Evolutionary conservation across 2,329 filamentous ascomycete species (phyloP), one percentile per base, ranked within the genome.

Genomic region (Colletotrichum tabaci): DNA sequence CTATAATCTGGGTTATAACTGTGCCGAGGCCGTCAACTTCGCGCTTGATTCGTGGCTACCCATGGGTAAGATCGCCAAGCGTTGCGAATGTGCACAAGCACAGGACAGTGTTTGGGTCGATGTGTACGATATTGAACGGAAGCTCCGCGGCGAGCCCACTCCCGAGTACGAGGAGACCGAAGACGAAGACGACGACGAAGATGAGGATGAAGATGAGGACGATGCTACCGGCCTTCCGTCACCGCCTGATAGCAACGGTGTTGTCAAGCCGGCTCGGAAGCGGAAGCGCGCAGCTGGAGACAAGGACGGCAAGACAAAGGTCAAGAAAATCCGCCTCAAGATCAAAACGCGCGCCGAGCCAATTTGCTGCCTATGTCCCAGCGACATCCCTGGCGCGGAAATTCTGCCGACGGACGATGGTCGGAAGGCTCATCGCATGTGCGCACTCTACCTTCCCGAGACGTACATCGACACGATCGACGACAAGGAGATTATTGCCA

Each of bases 51-150:
- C 94, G 40, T 99, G 96, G 96, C 84, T 99, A 56, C 93, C 97
- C 61, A 98, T 96, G 86, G 96, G 95, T 26, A 94, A 95, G 77
- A 95, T 98, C 76, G 96, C 96, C 18, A 98, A 98, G 83, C 97
- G 96, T 81, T 99, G 96, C 82, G 92, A 98, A 78, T 99, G 96
- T 79, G 95, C 96, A 77, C 90, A 96, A 71, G 95, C 98, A 75
- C 91, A 97, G 72, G 96, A 99, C 84, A 98, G 96, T 77, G 96
- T 99, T 4, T 99, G 97, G 95, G 95, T 99, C 64, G 95, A 99
- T 79, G 95, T 98, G 4, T 92, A 94, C 70, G 96, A 98, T 77
- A 97, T 99, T 68, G 95, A 99, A 82, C 94, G 96, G 73, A 98
- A 97, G 80, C 84, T 98, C 57, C 90, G 95, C 62, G 96, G 96